Evolutionary conservation across 192 early-diverging fungal genomes (phyloP), one percentile per base, ranked within the genome.

Genomic region (Backusella tuberculispora): DNA sequence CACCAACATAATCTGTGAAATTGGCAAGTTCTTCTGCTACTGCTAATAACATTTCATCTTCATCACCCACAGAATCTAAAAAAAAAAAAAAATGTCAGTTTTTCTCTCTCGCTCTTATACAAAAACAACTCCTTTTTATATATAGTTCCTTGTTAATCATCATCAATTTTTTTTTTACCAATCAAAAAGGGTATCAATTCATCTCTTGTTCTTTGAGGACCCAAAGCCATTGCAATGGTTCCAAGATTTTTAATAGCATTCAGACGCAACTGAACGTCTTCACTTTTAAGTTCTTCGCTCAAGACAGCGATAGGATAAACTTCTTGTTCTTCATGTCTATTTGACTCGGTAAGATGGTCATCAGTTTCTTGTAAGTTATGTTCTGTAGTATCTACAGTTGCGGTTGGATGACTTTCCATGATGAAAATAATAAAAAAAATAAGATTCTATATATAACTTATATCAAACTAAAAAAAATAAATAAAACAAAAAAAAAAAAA

Each of bases 141-240:
- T n/a, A n/a, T n/a, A n/a, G n/a, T n/a, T 34, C 29, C 29, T 34
- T 34, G 4, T 26, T 34, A 14, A 63, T 29, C 1, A 63, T 63
- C 24, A 69, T 24, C 13, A 26, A n/a, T n/a, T n/a, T 15, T 5
- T 21, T 53, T 68, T 76, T 76, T 87, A 97, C 95, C 95, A 83
- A 98, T 97, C 60, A 99, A 85, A 81, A 99, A 99, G 15, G 97
- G 97, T 81, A 99, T 93, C 63, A 99, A 87, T 85, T 99, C 98
- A 47, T 94, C 92, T 45, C 98, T 86, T 45, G 98, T 95, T 63
- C 98, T 89, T 83, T 98, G 95, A 63, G 92, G 92, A 37, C 98
- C 98, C 46, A 99, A 87, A 26, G 98, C 98, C 64, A 96, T 87
- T 7, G 98, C 98, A 72, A 97, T 97, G 47, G 92, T 94, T 24